Evolutionary conservation across 2,329 filamentous ascomycete species (phyloP).

Genomic region (Alternaria sp.): DNA sequence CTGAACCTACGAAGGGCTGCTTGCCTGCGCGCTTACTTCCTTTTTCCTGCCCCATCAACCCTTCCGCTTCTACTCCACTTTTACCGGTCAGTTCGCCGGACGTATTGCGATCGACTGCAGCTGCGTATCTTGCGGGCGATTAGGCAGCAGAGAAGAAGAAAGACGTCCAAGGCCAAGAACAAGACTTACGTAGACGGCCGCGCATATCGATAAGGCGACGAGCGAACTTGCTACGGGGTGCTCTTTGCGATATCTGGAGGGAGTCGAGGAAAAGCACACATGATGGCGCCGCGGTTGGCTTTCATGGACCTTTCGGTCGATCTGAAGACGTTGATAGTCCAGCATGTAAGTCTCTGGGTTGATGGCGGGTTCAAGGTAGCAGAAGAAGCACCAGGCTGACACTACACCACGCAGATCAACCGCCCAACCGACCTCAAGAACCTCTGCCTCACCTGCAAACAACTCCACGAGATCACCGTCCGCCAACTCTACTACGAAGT

Average conservation of each 20-base stretch:
- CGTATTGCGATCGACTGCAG: background rate
- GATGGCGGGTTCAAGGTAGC: background rate
- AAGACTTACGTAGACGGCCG: background rate
- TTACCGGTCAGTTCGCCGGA: conserved; percentile 12
- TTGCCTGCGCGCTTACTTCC: conserved; percentile 5
- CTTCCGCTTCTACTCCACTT: conserved; percentile 4
- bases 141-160: background rate
- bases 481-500: conserved; percentile 56
- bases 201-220: background rate
- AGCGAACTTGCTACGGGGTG: background rate
- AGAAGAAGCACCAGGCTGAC: background rate
- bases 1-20: conserved; percentile 8
- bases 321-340: conserved; percentile 48
- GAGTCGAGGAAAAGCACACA: background rate
- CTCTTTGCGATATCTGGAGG: background rate
- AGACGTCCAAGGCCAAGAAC: no score
- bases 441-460: conserved; percentile 55
- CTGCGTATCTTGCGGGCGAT: background rate
- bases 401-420: conserved; percentile 40
- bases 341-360: conserved; percentile 39
- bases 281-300: conserved; percentile 34
- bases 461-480: conserved; percentile 55
- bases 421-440: conserved; percentile 57
- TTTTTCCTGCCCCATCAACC: conserved; percentile 11
- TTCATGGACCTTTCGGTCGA: conserved; percentile 48